phyloP scores from a whole-genome alignment of 768 basidiomycete species.

The Leccinum obscurum region DNA sequence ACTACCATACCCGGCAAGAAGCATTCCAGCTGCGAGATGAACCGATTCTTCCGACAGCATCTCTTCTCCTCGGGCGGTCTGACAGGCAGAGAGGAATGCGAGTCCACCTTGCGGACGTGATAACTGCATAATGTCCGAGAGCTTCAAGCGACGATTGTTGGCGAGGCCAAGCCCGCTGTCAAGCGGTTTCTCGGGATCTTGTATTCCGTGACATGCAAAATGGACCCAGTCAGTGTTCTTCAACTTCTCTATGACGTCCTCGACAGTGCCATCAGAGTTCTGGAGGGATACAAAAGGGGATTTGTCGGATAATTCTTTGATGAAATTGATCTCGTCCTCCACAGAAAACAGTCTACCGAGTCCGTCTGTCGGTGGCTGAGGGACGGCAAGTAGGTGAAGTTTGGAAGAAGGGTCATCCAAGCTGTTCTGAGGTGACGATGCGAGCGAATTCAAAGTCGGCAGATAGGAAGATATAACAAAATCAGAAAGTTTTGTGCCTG shows the following conservation, averaged over 20 bases:
- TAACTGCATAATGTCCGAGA: neutral
- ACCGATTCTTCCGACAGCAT: neutral
- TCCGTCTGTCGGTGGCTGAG: neutral
- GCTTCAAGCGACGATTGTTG: neutral
- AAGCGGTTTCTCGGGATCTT: neutral
- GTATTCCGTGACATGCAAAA: neutral
- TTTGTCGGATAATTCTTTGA: neutral
- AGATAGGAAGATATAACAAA: neutral
- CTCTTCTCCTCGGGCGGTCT: neutral
- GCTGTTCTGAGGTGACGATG: neutral
- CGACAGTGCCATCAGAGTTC: neutral
- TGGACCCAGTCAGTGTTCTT: neutral
- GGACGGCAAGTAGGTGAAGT: neutral
- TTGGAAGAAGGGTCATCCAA: neutral
- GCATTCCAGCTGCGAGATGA: neutral
- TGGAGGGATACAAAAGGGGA: neutral
- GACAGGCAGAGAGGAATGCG: neutral
- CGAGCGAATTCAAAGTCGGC: neutral
- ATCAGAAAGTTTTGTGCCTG: neutral
- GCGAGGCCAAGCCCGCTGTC: neutral
- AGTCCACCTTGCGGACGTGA: neutral
- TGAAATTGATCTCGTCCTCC: neutral
- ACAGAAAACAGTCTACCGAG: neutral
- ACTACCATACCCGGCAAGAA: neutral
- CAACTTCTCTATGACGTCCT: neutral